Conservation (phyloP, 2,329 filamentous ascomycete species). For the Amylocarpus encephaloides region DNA sequence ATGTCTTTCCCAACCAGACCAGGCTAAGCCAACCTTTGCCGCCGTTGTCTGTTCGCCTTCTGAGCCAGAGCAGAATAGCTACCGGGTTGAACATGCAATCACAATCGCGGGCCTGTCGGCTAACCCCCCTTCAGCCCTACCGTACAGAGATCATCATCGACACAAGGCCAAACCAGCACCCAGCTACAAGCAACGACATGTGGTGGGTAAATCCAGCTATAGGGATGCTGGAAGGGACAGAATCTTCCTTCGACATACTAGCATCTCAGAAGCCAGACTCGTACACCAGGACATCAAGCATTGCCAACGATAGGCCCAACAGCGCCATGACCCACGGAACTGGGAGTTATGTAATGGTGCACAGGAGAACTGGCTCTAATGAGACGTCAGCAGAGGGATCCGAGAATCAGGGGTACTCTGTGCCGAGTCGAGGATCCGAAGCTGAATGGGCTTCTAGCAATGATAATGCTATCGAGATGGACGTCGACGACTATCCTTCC, state of each 20-base stretch:
- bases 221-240: too few relatives aligned
- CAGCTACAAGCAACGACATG: not conserved
- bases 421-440: slow-evolving; percentile 8
- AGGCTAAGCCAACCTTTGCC: too few relatives aligned
- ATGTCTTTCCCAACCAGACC: too few relatives aligned
- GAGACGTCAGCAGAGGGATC: slow-evolving; percentile 5
- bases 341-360: slow-evolving; percentile 10
- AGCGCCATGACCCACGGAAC: slow-evolving; percentile 1
- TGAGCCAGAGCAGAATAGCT: too few relatives aligned
- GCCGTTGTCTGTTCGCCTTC: too few relatives aligned
- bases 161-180: not conserved
- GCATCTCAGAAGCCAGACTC: slow-evolving; percentile 2
- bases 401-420: slow-evolving; percentile 6
- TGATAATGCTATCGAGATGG: slow-evolving; percentile 8
- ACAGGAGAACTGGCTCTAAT: slow-evolving; percentile 8
- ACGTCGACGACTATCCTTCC: slow-evolving; percentile 6
- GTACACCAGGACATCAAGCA: slow-evolving; percentile 1
- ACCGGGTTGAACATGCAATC: not conserved
- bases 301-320: slow-evolving; percentile 3
- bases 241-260: too few relatives aligned
- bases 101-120: slow-evolving; percentile 1
- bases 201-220: not conserved
- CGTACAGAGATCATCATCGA: not conserved
- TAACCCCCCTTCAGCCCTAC: not conserved
- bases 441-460: slow-evolving; percentile 6